These are phyloP conservation scores for Rhazya stricta DNA, from an alignment of 257 asterid species.

Conservation along the genomic window DNA sequence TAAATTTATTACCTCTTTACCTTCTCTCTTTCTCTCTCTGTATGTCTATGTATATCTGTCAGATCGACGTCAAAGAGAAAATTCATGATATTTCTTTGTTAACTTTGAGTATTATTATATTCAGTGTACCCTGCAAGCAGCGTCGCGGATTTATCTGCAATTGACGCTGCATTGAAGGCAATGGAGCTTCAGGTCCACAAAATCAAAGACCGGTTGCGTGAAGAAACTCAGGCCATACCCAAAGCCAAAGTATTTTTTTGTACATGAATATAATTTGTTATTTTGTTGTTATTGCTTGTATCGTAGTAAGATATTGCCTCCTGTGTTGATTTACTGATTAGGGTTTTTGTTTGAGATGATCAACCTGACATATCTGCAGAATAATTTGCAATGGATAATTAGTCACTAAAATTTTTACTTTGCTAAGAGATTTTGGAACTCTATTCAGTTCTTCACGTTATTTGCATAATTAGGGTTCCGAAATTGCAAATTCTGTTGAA, in stretches of 20 bases:
- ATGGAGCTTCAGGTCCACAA: constrained; percentile 93
- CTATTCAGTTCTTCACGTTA: neutral
- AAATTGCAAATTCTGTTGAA: neutral
- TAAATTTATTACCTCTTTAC: constrained; percentile 9
- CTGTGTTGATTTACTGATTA: neutral
- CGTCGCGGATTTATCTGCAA: constrained; percentile 63
- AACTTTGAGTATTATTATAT: neutral
- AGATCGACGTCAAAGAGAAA: neutral
- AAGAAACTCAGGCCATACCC: constrained; percentile 81
- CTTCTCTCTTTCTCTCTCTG: neutral
- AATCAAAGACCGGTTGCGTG: constrained; percentile 64
- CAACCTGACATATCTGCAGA: neutral
- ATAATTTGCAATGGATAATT: neutral
- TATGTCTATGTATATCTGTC: neutral
- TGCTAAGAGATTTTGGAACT: neutral
- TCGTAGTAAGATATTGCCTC: neutral
- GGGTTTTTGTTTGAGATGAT: neutral
- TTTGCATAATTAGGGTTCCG: neutral
- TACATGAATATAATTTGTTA: neutral
- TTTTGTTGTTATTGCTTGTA: neutral
- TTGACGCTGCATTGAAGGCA: constrained; percentile 59
- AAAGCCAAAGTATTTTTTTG: constrained; percentile 59
- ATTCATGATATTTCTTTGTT: neutral
- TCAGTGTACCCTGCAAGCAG: constrained; percentile 86
- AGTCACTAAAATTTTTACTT: neutral